Percentiles rank a stretch among this genome's conserved stretches.
Evolutionary conservation across 2,329 filamentous ascomycete species (phyloP).

Genomic region (Stachybotrys chartarum): DNA sequence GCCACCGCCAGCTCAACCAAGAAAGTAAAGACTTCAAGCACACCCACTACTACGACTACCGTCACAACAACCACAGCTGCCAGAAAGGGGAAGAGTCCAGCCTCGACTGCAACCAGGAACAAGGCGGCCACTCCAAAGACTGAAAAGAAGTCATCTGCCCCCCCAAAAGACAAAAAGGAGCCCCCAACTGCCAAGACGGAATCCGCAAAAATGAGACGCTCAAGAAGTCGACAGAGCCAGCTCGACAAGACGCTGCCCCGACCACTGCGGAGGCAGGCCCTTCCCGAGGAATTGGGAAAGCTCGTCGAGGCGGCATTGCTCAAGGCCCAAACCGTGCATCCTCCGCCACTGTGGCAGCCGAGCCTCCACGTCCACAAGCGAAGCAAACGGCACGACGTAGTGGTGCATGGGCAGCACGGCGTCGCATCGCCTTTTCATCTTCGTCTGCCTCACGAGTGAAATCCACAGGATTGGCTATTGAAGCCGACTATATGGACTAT

Average conservation of each 20-base stretch:
- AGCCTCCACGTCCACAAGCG: neutral
- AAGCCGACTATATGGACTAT: neutral
- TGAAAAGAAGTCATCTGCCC: no score
- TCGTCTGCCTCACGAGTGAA: no score
- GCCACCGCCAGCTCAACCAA: slow-evolving; percentile 4
- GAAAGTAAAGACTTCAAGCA: slow-evolving; percentile 7
- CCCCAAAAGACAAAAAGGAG: no score
- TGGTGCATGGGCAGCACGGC: slow-evolving; percentile 11
- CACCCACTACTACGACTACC: no score
- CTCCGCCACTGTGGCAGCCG: neutral
- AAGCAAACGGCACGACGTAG: slow-evolving; percentile 19
- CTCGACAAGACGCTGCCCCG: no score
- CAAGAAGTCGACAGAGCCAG: no score
- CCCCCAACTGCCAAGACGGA: no score
- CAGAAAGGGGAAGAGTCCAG: neutral
- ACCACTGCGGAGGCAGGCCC: no score
- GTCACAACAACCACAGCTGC: neutral
- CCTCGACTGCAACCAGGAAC: slow-evolving; percentile 3
- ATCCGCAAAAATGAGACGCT: no score
- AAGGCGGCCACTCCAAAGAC: no score
- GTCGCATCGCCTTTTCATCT: slow-evolving; percentile 9
- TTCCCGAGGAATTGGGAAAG: neutral
- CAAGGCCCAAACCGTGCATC: slow-evolving; percentile 4
- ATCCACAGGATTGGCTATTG: neutral
- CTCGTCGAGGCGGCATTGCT: slow-evolving; percentile 8